These are phyloP conservation scores for Vigna mungo DNA, from an alignment of 306 rosid species.

Conservation along the genomic window DNA sequence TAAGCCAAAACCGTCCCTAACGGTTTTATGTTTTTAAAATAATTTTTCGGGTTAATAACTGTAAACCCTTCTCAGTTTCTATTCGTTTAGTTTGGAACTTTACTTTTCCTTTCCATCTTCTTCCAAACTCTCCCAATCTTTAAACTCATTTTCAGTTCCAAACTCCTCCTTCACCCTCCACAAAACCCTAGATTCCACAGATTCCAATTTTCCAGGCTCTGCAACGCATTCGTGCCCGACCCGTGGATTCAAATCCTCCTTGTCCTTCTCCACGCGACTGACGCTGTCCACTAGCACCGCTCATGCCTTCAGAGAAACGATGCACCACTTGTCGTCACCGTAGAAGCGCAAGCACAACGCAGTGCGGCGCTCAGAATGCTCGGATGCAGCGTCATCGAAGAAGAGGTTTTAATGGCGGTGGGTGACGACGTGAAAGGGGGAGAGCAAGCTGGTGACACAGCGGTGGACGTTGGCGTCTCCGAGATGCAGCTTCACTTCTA, in stretches of 20 bases:
- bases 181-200: conserved; percentile 75
- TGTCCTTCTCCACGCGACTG: conserved; percentile 95
- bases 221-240: conserved; percentile 67
- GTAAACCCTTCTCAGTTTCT: no score
- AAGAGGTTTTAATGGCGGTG: conserved; percentile 81
- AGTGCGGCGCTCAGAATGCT: conserved; percentile 68
- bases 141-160: conserved; percentile 63
- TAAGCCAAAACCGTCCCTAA: no score
- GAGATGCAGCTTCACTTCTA: conserved; percentile 80
- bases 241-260: conserved; percentile 67
- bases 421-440: conserved; percentile 64
- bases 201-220: conserved; percentile 62
- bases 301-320: conserved; percentile 71
- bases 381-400: conserved; percentile 75
- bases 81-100: no score
- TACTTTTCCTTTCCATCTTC: no score
- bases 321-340: conserved; percentile 61
- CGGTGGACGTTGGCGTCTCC: conserved; percentile 54
- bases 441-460: conserved; percentile 54
- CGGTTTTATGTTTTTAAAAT: no score
- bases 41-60: no score
- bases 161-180: conserved; percentile 76
- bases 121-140: conserved; percentile 81
- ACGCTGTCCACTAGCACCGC: conserved; percentile 78
- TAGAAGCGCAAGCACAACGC: conserved; percentile 80